Percentiles rank a stretch among this genome's conserved stretches.
phyloP scores from a whole-genome alignment of 805 yeast genomes.

The Blastobotrys robertii region DNA sequence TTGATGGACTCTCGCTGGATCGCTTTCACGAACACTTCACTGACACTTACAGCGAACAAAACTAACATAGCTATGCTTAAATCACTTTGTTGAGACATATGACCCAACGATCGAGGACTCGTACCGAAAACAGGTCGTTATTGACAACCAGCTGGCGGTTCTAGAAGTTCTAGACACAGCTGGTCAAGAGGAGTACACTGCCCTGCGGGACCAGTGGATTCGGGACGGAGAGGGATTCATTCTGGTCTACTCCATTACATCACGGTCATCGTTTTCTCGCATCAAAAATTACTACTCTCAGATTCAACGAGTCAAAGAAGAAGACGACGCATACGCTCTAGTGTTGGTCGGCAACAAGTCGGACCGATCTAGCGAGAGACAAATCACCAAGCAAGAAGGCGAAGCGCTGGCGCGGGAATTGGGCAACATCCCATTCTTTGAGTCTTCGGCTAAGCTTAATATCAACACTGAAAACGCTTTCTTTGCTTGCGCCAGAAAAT shows the following conservation, averaged over 20 bases:
- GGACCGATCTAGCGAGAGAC: slow-evolving; percentile 68
- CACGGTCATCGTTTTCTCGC: slow-evolving; percentile 77
- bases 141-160: slow-evolving; percentile 67
- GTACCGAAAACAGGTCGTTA: slow-evolving; percentile 66
- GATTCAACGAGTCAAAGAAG: slow-evolving; percentile 63
- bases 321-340: slow-evolving; percentile 50
- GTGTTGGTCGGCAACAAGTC: slow-evolving; percentile 86
- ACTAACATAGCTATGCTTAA: slow-evolving; percentile 37
- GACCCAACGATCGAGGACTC: slow-evolving; percentile 87
- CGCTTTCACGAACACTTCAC: not conserved
- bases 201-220: slow-evolving; percentile 78
- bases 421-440: slow-evolving; percentile 55
- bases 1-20: too few species aligned
- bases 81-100: slow-evolving; percentile 93
- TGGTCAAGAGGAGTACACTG: slow-evolving; percentile 78
- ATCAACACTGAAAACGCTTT: slow-evolving; percentile 82
- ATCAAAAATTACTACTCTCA: slow-evolving; percentile 72
- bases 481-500: slow-evolving; percentile 51
- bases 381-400: slow-evolving; percentile 76
- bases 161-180: slow-evolving; percentile 90
- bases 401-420: slow-evolving; percentile 62
- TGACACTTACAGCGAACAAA: not conserved
- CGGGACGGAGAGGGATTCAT: slow-evolving; percentile 89
- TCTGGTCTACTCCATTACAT: slow-evolving; percentile 80
- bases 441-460: slow-evolving; percentile 89